A percentile compares a stretch with the other conserved stretches of the same genome.
Evolutionary conservation across 1,284 basidiomycete species (phyloP).

Genomic region (Apiotrichum domesticum): DNA sequence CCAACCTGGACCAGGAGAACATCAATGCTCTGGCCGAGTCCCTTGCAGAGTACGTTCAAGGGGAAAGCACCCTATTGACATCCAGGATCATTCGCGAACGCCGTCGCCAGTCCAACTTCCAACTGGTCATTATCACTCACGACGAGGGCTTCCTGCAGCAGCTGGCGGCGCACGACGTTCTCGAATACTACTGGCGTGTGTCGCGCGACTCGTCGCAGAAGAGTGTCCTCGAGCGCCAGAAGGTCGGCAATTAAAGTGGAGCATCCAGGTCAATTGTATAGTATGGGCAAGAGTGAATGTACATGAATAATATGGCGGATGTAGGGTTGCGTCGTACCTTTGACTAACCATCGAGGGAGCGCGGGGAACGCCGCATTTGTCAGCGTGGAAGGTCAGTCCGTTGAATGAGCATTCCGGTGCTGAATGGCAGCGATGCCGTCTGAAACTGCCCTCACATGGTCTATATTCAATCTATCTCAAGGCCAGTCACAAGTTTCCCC

Average conservation of each 20-base stretch:
- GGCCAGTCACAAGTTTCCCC: constrained; percentile 36
- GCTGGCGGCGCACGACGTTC: constrained; percentile 75
- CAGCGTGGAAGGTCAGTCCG: too few species aligned
- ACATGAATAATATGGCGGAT: background rate
- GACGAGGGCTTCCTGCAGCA: constrained; percentile 60
- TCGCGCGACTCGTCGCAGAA: constrained; percentile 46
- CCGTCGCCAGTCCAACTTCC: constrained; percentile 83
- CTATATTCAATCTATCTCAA: background rate
- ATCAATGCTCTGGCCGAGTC: constrained; percentile 88
- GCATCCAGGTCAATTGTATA: background rate
- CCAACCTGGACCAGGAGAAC: constrained; percentile 93
- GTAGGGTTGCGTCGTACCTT: background rate
- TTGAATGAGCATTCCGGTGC: too few species aligned
- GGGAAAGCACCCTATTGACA: background rate
- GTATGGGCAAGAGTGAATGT: background rate
- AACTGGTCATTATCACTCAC: constrained; percentile 95
- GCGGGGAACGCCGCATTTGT: too few species aligned
- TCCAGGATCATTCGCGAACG: constrained; percentile 84
- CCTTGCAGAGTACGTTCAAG: constrained; percentile 71
- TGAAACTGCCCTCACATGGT: too few species aligned
- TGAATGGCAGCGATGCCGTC: too few species aligned
- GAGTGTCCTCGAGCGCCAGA: constrained; percentile 45
- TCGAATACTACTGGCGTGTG: constrained; percentile 76
- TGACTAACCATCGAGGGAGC: background rate
- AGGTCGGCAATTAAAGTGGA: constrained; percentile 21